These are phyloP conservation scores for Clathrus columnatus DNA, from an alignment of 768 basidiomycete genomes.

Conservation along the genomic window DNA sequence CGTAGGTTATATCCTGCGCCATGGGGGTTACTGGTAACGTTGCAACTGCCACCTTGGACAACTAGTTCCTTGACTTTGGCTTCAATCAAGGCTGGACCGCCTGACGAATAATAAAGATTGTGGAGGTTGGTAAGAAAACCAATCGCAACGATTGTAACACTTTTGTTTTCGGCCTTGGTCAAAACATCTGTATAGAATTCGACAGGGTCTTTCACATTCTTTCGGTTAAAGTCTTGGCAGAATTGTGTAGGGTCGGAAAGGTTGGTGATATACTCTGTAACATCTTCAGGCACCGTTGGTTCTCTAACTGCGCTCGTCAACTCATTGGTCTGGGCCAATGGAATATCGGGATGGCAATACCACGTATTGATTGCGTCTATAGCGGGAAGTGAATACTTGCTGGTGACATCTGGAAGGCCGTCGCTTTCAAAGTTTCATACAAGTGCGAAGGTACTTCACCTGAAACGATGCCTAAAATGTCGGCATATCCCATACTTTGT, in stretches of 20 bases:
- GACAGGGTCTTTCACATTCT: neutral
- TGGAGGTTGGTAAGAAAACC: constrained; percentile 3
- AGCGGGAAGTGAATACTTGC: neutral
- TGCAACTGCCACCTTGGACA: constrained; percentile 2
- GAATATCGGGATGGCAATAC: neutral
- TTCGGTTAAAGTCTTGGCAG: neutral
- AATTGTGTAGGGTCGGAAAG: neutral
- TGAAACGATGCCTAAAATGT: constrained; percentile 1
- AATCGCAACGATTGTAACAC: constrained; percentile 3
- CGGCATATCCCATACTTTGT: neutral
- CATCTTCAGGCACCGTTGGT: neutral
- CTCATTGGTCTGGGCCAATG: neutral
- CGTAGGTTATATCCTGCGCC: neutral
- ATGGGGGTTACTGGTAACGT: neutral
- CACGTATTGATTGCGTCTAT: constrained; percentile 3
- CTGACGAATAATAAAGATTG: neutral
- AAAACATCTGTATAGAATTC: neutral
- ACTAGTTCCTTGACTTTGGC: neutral
- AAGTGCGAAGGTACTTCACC: too few relatives aligned
- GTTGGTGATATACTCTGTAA: neutral
- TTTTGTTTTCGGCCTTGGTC: neutral
- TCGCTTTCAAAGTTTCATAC: too few relatives aligned
- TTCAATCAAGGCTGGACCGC: constrained; percentile 1
- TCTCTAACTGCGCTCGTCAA: neutral
- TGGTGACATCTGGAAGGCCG: neutral